Conservation (phyloP, 1,139 yeast species). For the Saccharomycopsis hybrid region DNA sequence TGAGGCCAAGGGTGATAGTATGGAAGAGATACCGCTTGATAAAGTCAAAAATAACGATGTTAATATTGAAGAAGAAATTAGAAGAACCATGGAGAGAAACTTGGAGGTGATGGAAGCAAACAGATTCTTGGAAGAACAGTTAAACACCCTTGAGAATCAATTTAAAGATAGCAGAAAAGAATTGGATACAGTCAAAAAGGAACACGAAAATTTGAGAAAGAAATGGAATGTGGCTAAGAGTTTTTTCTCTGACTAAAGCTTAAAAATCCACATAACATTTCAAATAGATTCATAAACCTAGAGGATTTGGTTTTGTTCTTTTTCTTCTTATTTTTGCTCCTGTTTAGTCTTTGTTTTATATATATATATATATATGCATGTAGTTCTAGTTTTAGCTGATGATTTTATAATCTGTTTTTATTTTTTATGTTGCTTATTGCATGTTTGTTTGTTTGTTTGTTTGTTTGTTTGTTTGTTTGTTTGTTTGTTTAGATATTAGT, state of each 20-base stretch:
- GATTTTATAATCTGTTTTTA: too few species aligned
- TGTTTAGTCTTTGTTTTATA: too few species aligned
- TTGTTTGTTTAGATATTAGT: too few species aligned
- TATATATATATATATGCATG: too few species aligned
- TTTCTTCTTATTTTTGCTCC: too few species aligned
- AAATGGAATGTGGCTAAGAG: constrained; percentile 23
- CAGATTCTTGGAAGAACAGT: constrained; percentile 46
- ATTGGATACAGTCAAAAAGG: constrained; percentile 29
- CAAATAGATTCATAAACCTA: too few species aligned
- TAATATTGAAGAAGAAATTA: constrained; percentile 38
- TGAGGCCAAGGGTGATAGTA: neutral
- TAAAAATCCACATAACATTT: too few species aligned
- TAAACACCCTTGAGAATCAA: constrained; percentile 47
- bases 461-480: too few species aligned
- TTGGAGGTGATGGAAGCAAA: constrained; percentile 51
- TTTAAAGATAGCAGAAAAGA: constrained; percentile 29
- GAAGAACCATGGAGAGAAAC: constrained; percentile 52
- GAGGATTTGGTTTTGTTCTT: too few species aligned
- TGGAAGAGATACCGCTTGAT: constrained; percentile 24
- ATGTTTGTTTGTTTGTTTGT: too few species aligned
- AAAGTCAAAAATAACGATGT: constrained; percentile 28
- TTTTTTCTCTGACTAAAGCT: constrained; percentile 9
- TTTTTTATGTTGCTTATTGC: too few species aligned
- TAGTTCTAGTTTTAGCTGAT: too few species aligned
- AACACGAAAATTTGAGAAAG: constrained; percentile 22